A percentile compares a stretch with the other conserved stretches of the same genome.
Conservation (phyloP, 768 basidiomycete genomes). For the Tricholoma flavovirens region DNA sequence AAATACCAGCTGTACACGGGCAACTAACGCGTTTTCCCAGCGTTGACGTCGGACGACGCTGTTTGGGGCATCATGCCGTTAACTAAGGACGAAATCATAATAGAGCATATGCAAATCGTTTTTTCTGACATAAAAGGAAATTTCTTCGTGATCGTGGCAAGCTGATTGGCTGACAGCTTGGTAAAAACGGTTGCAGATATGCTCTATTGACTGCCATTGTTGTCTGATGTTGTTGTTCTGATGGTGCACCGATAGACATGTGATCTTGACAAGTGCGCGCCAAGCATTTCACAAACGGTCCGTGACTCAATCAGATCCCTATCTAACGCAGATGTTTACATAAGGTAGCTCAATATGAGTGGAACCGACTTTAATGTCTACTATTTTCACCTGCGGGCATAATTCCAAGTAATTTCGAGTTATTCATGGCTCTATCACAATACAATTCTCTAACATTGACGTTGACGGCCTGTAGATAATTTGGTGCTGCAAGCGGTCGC, state of each 20-base stretch:
- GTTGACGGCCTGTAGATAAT: constrained; percentile 39
- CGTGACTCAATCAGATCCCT: constrained; percentile 29
- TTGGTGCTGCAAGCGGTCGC: constrained; percentile 58
- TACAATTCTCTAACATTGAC: neutral
- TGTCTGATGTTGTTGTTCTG: constrained; percentile 52
- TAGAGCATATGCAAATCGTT: no score
- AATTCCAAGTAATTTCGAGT: constrained; percentile 49
- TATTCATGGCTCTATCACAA: neutral
- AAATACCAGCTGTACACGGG: no score
- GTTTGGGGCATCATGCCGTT: constrained; percentile 15
- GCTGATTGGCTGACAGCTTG: no score
- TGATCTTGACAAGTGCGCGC: constrained; percentile 7
- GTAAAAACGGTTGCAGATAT: no score
- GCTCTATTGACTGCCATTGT: constrained; percentile 61
- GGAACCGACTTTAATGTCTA: constrained; percentile 61
- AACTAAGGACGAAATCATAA: constrained; percentile 32
- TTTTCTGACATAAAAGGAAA: no score
- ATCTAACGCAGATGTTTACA: constrained; percentile 73
- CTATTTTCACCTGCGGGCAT: constrained; percentile 70
- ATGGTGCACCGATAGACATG: constrained; percentile 3
- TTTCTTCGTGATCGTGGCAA: no score
- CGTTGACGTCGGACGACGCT: constrained; percentile 3
- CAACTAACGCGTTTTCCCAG: no score
- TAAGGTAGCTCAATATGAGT: constrained; percentile 63
- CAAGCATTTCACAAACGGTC: constrained; percentile 66